Base-by-base conservation (phyloP, 352 stramenopile genomes). In the Thalassiosira hispida region DNA sequence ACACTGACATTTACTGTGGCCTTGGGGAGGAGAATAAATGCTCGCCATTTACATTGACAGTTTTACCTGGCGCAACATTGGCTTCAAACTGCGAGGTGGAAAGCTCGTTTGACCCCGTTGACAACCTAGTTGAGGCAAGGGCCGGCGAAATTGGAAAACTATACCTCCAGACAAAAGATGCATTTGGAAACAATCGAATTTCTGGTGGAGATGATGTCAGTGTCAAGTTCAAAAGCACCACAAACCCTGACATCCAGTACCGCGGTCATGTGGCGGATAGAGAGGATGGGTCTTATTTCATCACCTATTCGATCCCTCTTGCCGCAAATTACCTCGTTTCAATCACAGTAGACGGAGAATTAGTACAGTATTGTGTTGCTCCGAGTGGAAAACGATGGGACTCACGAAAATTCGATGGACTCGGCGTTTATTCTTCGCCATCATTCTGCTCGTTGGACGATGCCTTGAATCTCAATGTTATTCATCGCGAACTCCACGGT, bases 1-100 rank as follows among this genome's bases (percentile, higher is more conserved):
- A 92, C 20, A 96, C 92, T 5, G 93, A 98, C 76, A 98, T 98
- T 79, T 98, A 98, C 81, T 98, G 96, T 68, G 96, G 96, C 0
- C 80, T 92, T 0, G 96, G 96, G 18, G 92, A 95, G 56, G 79
- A 90, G 0, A 86, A 95, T 40, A 98, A 98, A 78, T 99, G 97
- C 90, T 98, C 95, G 76, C 97, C 97, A 11, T 99, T 98, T 71
- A 51, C 78, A 2, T 65, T 99, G 3, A 83, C 80, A 7, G 94
- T 98, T 4, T 59, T 82, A 9, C 96, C 96, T 38, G 97, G 96
- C 1, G 80, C 90, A 29, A 97, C 95, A 14, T 93, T 95, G 7
- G 87, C 95, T 0, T 92, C 95, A 44, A 97, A 93, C 0, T 97
- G 90, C 44, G 95, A 98, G 80, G 94, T 94, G 12, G 88, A 97